phyloP scores from a whole-genome alignment of 2,329 filamentous ascomycete species.

The Penicillium sp. region DNA sequence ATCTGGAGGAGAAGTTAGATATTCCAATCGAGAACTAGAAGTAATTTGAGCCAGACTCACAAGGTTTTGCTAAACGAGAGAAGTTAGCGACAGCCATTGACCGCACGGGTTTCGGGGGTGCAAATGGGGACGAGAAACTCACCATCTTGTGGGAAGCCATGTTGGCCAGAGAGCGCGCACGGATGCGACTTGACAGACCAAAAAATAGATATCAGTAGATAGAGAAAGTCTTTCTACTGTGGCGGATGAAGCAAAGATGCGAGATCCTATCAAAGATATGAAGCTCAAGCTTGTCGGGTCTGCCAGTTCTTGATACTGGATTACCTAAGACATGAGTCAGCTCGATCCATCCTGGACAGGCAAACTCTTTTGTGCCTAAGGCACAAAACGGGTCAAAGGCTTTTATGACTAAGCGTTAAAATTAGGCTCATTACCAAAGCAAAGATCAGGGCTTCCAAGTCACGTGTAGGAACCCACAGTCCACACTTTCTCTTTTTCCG shows the following conservation, averaged over 20 bases:
- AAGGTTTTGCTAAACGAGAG: conserved; percentile 59
- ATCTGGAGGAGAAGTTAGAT: conserved; percentile 67
- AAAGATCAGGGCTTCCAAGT: conserved; percentile 9
- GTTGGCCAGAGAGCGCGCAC: conserved; percentile 41
- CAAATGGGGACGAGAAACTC: conserved; percentile 48
- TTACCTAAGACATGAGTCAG: conserved; percentile 8
- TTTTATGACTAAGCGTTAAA: background rate
- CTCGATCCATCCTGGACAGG: too few relatives aligned
- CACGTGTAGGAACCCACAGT: conserved; percentile 31
- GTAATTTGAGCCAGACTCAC: conserved; percentile 47
- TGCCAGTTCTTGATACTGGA: conserved; percentile 9
- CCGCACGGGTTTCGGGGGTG: conserved; percentile 12
- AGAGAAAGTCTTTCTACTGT: conserved; percentile 21
- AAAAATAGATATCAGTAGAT: conserved; percentile 32
- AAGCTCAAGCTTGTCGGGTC: conserved; percentile 22
- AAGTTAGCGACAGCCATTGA: conserved; percentile 54
- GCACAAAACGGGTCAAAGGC: background rate
- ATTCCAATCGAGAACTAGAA: background rate
- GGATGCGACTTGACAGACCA: conserved; percentile 45
- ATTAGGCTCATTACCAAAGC: background rate
- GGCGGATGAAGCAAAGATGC: conserved; percentile 18
- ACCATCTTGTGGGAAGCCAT: conserved; percentile 93
- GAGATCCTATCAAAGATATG: conserved; percentile 16
- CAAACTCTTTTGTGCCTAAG: background rate
- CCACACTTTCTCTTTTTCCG: conserved; percentile 36